Base-by-base conservation (phyloP, 805 yeast genomes). In the Starmerella vitae region DNA sequence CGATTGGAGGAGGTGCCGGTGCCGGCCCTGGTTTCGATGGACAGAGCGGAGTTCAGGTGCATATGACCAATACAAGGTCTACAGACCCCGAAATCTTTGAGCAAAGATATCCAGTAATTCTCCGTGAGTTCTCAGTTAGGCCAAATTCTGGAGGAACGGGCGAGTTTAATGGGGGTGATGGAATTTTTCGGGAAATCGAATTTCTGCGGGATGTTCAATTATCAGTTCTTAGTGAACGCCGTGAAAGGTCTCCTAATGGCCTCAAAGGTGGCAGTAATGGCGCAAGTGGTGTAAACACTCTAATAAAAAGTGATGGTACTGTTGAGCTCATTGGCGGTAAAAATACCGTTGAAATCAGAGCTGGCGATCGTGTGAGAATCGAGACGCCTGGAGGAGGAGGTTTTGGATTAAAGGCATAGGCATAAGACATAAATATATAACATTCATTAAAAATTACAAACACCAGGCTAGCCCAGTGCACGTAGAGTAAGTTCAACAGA, bases 1-100 rank as follows among this genome's bases (percentile, higher is more conserved):
- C 96, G 0, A 84, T 86, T 44, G 91, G 94, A 42, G 96, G 96
- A 43, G 96, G 96, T 1, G 80, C 85, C 32, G 96, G 96, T 36
- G 96, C 96, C 2, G 85, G 88, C 1, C 71, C 78, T 1, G 74
- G 75, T 2, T 84, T 93, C 86, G 62, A 78, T 50, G 95, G 95
- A 33, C 78, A 77, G 37, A 70, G 78, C 43, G 94, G 83, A n/a
- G 93, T 85, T 3, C 95, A 85, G 53, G 81, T 93, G 5, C 91
- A 85, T 57, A 85, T 88, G 77, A 86, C 95, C 20, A 85, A 85
- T 59, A 85, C 96, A 2, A 68, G 94, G 53, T 82, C 85, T 59
- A 85, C 96, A 0, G 96, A 85, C 56, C 77, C 85, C 5, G 96
- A 85, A 59, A 70, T 85, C 10, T 77, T 85, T 54, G 95, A 85